Conservation (phyloP, 441 rosid genomes). For the Isatis lusitanica region DNA sequence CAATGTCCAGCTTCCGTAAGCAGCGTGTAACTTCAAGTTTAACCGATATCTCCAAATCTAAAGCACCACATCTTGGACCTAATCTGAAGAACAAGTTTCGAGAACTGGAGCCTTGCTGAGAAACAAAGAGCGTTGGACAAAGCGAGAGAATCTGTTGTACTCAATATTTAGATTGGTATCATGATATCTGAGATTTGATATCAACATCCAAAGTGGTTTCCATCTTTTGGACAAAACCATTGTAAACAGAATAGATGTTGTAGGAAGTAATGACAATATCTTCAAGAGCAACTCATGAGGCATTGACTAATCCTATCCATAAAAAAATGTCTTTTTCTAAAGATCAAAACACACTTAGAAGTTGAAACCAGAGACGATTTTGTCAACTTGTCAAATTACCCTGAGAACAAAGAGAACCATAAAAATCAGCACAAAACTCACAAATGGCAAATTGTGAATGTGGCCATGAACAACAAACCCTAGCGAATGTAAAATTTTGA, state of each 20-base stretch:
- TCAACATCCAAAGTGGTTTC: not conserved
- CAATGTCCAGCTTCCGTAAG: not conserved
- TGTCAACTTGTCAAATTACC: too few species aligned
- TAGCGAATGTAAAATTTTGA: too few species aligned
- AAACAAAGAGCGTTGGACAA: not conserved
- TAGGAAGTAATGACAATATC: not conserved
- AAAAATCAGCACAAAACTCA: too few species aligned
- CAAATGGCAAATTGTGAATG: too few species aligned
- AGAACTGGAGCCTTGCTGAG: not conserved
- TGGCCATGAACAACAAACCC: too few species aligned
- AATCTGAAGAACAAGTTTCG: not conserved
- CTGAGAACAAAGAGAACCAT: too few species aligned
- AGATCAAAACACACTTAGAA: too few species aligned
- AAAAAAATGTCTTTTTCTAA: not conserved
- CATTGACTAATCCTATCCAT: not conserved
- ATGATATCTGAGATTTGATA: not conserved
- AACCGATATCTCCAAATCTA: not conserved
- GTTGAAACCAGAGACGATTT: too few species aligned
- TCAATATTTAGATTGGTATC: not conserved
- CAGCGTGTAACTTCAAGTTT: not conserved
- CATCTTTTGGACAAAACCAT: slow-evolving; percentile 5
- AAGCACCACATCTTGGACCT: not conserved
- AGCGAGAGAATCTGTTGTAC: not conserved
- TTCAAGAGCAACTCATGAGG: not conserved
- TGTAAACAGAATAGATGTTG: not conserved